Percentiles rank a stretch among this genome's conserved stretches.
These are phyloP conservation scores for Colletotrichum coccodes DNA, from an alignment of 2,329 filamentous ascomycete species.

Conservation along the genomic window DNA sequence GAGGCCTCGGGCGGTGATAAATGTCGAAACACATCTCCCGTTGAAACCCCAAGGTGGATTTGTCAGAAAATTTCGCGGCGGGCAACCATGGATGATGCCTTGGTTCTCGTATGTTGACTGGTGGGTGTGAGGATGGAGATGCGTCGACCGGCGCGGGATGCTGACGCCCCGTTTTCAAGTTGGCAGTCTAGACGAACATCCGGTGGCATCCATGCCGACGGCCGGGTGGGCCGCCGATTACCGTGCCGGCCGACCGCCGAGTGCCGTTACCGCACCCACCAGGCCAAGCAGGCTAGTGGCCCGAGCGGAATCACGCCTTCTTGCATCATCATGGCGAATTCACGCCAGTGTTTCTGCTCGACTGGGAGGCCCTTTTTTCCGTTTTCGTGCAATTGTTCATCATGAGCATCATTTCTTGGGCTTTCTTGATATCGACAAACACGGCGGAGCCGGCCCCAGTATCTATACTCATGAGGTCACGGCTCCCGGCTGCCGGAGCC, in stretches of 20 bases:
- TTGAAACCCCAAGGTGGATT: conserved; percentile 24
- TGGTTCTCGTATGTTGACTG: conserved; percentile 9
- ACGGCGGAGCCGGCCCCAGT: conserved; percentile 13
- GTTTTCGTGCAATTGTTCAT: background rate
- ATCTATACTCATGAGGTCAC: conserved; percentile 15
- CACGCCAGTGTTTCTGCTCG: conserved; percentile 4
- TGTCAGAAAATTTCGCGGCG: conserved; percentile 10
- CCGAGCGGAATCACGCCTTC: conserved; percentile 29
- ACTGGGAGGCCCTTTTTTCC: background rate
- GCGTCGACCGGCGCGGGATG: conserved; percentile 1
- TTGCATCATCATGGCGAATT: conserved; percentile 31
- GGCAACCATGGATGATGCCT: conserved; percentile 15
- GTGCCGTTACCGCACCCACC: conserved; percentile 13
- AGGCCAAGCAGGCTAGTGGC: conserved; percentile 28
- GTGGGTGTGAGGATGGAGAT: background rate
- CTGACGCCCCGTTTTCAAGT: background rate
- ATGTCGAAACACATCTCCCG: conserved; percentile 6
- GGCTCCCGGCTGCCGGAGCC: conserved; percentile 30
- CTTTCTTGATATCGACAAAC: background rate
- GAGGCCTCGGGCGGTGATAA: conserved; percentile 16
- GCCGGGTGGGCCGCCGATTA: conserved; percentile 22
- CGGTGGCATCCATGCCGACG: conserved; percentile 10
- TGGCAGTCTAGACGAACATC: conserved; percentile 4
- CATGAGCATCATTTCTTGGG: background rate
- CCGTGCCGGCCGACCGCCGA: conserved; percentile 30